Conservation (phyloP, 257 asterid species). For the Prunella vulgaris region DNA sequence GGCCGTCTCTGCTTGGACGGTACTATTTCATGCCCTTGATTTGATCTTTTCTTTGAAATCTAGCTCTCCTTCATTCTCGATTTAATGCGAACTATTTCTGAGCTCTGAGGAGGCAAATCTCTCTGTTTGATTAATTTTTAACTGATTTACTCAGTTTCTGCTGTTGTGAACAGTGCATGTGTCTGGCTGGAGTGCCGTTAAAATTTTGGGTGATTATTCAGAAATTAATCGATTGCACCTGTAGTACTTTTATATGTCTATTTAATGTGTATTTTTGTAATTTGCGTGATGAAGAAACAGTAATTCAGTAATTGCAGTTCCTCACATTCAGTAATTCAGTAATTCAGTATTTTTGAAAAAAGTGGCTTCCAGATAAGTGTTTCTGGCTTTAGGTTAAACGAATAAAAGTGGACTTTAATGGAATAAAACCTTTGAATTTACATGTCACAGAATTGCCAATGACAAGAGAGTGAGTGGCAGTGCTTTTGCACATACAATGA, state of each 20-base stretch:
- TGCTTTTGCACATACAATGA: not conserved
- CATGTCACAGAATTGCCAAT: not conserved
- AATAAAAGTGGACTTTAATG: not conserved
- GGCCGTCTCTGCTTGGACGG: slow-evolving; percentile 45
- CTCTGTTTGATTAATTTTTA: not conserved
- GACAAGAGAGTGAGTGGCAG: not conserved
- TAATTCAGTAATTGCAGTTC: not conserved
- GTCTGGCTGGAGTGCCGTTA: not conserved
- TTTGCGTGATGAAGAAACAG: slow-evolving; percentile 17
- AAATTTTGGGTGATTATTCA: not conserved
- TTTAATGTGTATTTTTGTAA: not conserved
- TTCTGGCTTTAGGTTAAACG: not conserved
- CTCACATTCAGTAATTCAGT: not conserved
- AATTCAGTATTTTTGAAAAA: no score
- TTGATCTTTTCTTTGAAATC: not conserved
- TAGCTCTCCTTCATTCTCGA: not conserved
- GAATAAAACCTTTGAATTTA: not conserved
- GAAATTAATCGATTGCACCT: slow-evolving; percentile 8
- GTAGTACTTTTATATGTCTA: not conserved
- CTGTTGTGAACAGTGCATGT: slow-evolving; percentile 2
- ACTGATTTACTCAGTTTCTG: not conserved
- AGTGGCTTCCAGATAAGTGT: slow-evolving; percentile 11
- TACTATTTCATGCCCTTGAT: slow-evolving; percentile 25
- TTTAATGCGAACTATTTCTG: not conserved
- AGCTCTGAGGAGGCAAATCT: not conserved